These are phyloP conservation scores for Periconia sp. DNA, from an alignment of 2,329 filamentous ascomycete genomes.

Conservation along the genomic window DNA sequence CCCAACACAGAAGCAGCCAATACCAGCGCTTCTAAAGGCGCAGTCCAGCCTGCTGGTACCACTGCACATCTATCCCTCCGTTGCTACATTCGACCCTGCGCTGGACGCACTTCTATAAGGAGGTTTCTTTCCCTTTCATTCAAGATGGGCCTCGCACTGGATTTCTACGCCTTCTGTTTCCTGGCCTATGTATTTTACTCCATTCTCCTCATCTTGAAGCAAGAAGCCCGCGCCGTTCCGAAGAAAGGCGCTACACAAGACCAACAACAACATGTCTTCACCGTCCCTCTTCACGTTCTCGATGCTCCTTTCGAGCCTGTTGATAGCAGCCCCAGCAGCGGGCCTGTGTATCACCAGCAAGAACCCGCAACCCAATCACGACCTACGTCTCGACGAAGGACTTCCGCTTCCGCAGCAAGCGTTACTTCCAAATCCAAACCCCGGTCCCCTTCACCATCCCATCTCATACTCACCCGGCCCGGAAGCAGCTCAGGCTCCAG, in stretches of 20 bases:
- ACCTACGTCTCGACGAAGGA: neutral
- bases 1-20: neutral
- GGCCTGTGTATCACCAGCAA: neutral
- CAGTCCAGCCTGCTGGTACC: neutral
- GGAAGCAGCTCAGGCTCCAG: slow-evolving; percentile 1
- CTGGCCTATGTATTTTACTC: slow-evolving; percentile 9
- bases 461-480: slow-evolving; percentile 1
- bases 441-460: neutral
- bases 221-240: slow-evolving; percentile 7
- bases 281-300: slow-evolving; percentile 3
- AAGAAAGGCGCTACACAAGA: neutral
- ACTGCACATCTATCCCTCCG: neutral
- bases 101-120: neutral
- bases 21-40: neutral
- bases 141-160: slow-evolving; percentile 4
- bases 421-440: neutral
- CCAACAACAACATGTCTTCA: neutral
- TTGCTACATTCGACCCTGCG: neutral
- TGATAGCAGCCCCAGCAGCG: neutral
- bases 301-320: neutral
- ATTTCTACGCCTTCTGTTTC: slow-evolving; percentile 10
- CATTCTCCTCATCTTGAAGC: slow-evolving; percentile 4
- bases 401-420: neutral
- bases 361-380: neutral
- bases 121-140: neutral